Base-by-base conservation (phyloP, 2,329 filamentous ascomycete genomes). In the Pestalotiopsis sp. region DNA sequence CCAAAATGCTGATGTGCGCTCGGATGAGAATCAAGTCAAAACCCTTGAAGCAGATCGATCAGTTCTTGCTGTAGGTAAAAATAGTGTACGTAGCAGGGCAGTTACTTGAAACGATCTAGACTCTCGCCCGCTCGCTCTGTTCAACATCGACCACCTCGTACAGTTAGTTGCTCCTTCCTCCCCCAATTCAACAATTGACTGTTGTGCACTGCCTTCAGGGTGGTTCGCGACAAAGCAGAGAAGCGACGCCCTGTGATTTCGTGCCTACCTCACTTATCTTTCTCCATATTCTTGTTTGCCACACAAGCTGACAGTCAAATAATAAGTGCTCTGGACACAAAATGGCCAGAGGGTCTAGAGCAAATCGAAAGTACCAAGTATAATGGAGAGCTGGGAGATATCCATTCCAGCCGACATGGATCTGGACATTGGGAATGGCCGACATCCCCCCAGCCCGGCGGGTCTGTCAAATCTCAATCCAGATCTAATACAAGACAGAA, bases 401-500 rank as follows among this genome's bases (percentile, higher is more conserved):
- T 52, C 45, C 45, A 52, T 52, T 20, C 9, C 20, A 20, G 17
- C 36, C 31, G 39, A 52, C 39, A 64, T 49, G 61, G 61, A 64
- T 64, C 27, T 17, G 23, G 57, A 36, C 25, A 49, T 25, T 49
- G 14, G 49, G 61, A 23, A 17, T 13, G 39, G 38, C 38, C 38
- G 23, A 39, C 38, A 38, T 27, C 31, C 41, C 59, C 61, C 61
- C 41, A 52, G 61, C 25, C 38, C 25, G 20, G 61, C 61, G 61
- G 61, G 61, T 23, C 41, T 64, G 61, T 64, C 61, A 64, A 64
- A 64, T 64, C 61, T 64, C 61, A 45, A 64, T 23, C n/a, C 61
- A 64, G 41, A 49, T 64, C 59, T 31, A 64, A 14, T 23, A 23
- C 12, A 23, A 45, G 38, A 36, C 20, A 36, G 17, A 38, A 9